phyloP scores from a whole-genome alignment of 2,329 filamentous ascomycete species.

The Pestalotiopsis sp. region DNA sequence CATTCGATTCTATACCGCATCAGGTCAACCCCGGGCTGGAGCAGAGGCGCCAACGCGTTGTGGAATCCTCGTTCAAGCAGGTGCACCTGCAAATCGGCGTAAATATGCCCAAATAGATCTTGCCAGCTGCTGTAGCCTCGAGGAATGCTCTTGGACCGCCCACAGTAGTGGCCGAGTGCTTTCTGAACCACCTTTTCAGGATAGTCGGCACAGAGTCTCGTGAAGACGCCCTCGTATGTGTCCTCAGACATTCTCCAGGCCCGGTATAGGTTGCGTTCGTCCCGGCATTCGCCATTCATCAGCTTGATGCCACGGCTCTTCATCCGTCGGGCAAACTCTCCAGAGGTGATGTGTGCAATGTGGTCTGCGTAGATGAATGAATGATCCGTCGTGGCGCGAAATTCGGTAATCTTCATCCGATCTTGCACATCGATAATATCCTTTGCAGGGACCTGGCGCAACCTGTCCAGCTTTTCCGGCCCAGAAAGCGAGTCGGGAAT shows the following conservation, averaged over 20 bases:
- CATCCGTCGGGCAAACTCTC: slow-evolving; percentile 15
- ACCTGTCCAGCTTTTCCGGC: slow-evolving; percentile 2
- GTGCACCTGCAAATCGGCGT: slow-evolving; percentile 16
- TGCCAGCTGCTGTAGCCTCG: slow-evolving; percentile 12
- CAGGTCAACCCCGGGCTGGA: slow-evolving; percentile 15
- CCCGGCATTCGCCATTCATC: slow-evolving; percentile 17
- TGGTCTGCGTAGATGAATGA: slow-evolving; percentile 9
- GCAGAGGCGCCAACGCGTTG: slow-evolving; percentile 1
- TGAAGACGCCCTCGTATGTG: slow-evolving; percentile 13
- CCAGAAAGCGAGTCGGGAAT: slow-evolving; percentile 5
- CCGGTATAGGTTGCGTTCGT: slow-evolving; percentile 16
- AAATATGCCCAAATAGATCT: slow-evolving; percentile 16
- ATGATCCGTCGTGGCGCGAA: slow-evolving; percentile 15
- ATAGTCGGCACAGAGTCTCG: slow-evolving; percentile 15
- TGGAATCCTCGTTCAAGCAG: slow-evolving; percentile 16
- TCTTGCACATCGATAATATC: slow-evolving; percentile 12
- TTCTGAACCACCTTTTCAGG: slow-evolving; percentile 5
- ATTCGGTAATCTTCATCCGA: slow-evolving; percentile 16
- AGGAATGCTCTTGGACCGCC: not conserved
- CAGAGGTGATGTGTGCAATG: slow-evolving; percentile 14
- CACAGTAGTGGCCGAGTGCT: slow-evolving; percentile 10
- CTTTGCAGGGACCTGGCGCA: slow-evolving; percentile 5
- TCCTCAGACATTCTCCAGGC: slow-evolving; percentile 14
- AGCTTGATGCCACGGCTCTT: slow-evolving; percentile 16
- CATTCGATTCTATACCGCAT: slow-evolving; percentile 18